Percentiles rank a stretch among this genome's conserved stretches.
Evolutionary conservation across 495 filamentous ascomycete genomes (phyloP).

Genomic region (Penicillium pancosmium): DNA sequence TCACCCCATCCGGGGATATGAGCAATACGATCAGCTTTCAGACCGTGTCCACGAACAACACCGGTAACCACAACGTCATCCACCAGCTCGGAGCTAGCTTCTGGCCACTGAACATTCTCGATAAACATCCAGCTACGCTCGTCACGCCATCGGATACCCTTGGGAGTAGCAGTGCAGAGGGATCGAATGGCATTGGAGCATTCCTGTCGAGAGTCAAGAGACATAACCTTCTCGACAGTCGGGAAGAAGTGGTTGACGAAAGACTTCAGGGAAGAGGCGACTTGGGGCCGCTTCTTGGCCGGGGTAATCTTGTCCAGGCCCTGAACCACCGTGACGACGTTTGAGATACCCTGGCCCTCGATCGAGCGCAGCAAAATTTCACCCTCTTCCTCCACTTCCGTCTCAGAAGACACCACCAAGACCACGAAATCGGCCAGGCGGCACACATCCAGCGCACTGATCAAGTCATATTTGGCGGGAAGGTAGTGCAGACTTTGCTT

Average conservation of each 20-base stretch:
- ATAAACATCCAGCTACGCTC: constrained; percentile 92
- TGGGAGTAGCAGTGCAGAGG: constrained; percentile 85
- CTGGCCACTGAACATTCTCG: constrained; percentile 75
- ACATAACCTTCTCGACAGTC: constrained; percentile 81
- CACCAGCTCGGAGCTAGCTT: constrained; percentile 45
- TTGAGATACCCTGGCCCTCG: constrained; percentile 92
- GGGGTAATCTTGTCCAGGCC: constrained; percentile 75
- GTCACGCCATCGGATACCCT: constrained; percentile 91
- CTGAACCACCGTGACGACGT: constrained; percentile 77
- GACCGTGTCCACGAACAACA: constrained; percentile 78
- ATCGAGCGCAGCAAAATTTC: constrained; percentile 82
- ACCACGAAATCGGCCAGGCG: constrained; percentile 87
- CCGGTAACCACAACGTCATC: constrained; percentile 77
- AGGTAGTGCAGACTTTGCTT: constrained; percentile 91
- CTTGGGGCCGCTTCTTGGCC: constrained; percentile 72
- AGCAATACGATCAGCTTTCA: constrained; percentile 87
- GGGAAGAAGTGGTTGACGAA: constrained; percentile 95
- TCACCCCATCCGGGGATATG: constrained; percentile 94
- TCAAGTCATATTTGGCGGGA: constrained; percentile 67
- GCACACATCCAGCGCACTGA: constrained; percentile 80
- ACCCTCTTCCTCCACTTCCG: constrained; percentile 80
- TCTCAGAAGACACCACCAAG: constrained; percentile 74
- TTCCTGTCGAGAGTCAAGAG: constrained; percentile 82
- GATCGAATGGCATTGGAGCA: constrained; percentile 86
- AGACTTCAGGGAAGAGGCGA: constrained; percentile 78